Evolutionary conservation across 2,329 filamentous ascomycete genomes (phyloP), one percentile per base, ranked within the genome.

Genomic region (Sporothrix variecibatus): DNA sequence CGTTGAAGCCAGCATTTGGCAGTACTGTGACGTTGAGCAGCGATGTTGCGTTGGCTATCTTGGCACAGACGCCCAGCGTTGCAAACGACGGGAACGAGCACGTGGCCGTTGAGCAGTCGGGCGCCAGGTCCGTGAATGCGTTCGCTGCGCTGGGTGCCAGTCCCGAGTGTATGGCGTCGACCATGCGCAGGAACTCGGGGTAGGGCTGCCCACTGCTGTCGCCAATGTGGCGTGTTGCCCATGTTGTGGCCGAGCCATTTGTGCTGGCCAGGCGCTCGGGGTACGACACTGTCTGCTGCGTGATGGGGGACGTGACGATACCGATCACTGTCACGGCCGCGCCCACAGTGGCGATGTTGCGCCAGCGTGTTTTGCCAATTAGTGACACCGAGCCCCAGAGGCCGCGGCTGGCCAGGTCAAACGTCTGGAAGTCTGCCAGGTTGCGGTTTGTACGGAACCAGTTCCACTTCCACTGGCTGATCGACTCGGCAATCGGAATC

Each of bases 391-490:
- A 74, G 12, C 78, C 78, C 11, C 77, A 70, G 2, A 78, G 78
- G 26, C 76, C 74, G 0, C 79, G 76, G 56, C 71, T 78, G 7
- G 79, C 80, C 49, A 79, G 75, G 49, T 81, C 80, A 62, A 80
- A 80, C 4, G 74, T 75, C 56, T 77, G 65, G n/a, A 80, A 81
- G 71, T 81, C 80, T 17, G 74, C 72, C n/a, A 80, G 71, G 34
- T 75, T 74, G 70, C 76, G 77, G 60, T 78, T 75, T 4, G 74
- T 74, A 0, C 78, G 72, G 71, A 81, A 80, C 75, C 78, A 80
- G 74, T 81, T 81, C 80, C 80, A 81, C 73, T 80, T 81, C 65
- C 80, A 78, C 77, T 81, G 80, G 4, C 78, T 78, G 40, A 81
- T 75, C 11, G 78, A 79, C 73, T 81, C 78, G 1, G 74, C 72